Evolutionary conservation across 129 eudicot species (phyloP).

Genomic region (Tagetes erecta): DNA sequence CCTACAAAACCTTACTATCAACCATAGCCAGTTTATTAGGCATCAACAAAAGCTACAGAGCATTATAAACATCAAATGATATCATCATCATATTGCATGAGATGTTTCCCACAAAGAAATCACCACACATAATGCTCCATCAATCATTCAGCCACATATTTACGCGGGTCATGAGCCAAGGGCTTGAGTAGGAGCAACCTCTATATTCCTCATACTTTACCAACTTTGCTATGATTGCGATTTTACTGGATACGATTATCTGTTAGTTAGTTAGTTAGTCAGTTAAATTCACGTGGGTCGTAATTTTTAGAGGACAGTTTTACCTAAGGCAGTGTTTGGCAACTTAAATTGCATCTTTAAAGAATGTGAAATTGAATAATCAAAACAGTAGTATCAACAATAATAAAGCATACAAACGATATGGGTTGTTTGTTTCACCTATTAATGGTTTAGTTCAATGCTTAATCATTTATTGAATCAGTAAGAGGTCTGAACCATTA

Average conservation of each 20-base stretch:
- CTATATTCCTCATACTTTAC: too few relatives aligned
- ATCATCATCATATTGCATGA: not conserved
- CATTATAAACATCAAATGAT: not conserved
- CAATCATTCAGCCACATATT: not conserved
- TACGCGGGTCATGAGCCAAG: not conserved
- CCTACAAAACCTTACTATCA: not conserved
- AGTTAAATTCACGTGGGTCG: too few relatives aligned
- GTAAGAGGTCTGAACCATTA: too few relatives aligned
- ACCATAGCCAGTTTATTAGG: not conserved
- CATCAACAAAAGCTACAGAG: not conserved
- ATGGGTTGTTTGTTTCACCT: not conserved
- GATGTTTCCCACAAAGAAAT: not conserved
- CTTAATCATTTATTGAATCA: too few relatives aligned
- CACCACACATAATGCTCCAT: not conserved
- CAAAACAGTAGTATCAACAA: not conserved
- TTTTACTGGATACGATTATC: too few relatives aligned
- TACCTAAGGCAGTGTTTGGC: not conserved
- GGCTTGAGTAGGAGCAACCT: too few relatives aligned
- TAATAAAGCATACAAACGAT: not conserved
- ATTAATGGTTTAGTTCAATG: too few relatives aligned
- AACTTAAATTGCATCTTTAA: not conserved
- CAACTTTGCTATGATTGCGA: too few relatives aligned
- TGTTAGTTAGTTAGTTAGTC: too few relatives aligned
- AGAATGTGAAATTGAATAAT: not conserved
- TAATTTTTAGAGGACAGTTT: not conserved